Evolutionary conservation across 176 grass and related monocot genomes (phyloP).

Genomic region (Melocanna baccifera): DNA sequence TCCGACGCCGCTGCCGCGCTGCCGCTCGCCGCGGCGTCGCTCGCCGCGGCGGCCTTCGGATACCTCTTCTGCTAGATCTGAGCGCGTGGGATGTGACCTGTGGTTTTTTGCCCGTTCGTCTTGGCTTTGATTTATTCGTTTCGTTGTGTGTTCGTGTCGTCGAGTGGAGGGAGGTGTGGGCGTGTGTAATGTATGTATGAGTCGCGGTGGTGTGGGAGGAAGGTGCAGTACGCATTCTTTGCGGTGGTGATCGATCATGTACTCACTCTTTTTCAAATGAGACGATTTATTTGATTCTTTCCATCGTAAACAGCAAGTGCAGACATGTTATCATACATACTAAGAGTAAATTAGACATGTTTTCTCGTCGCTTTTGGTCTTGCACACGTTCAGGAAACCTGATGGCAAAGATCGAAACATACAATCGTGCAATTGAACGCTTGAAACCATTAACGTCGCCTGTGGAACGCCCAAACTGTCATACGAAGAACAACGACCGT

Average conservation of each 20-base stretch:
- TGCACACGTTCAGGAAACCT: neutral
- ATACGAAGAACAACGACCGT: neutral
- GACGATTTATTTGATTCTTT: slow-evolving; percentile 68
- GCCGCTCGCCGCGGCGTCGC: slow-evolving; percentile 42
- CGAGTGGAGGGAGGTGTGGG: neutral
- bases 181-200: slow-evolving; percentile 28
- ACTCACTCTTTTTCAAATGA: slow-evolving; percentile 20
- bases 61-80: slow-evolving; percentile 50
- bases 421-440: neutral
- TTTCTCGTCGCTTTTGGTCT: neutral
- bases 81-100: neutral
- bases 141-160: neutral
- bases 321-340: too few species aligned
- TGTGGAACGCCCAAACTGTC: neutral
- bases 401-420: neutral
- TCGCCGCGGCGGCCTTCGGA: slow-evolving; percentile 46
- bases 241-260: slow-evolving; percentile 32
- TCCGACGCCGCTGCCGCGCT: slow-evolving; percentile 37
- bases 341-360: neutral
- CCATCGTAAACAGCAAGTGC: neutral
- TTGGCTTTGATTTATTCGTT: neutral
- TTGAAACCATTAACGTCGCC: neutral
- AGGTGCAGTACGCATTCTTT: slow-evolving; percentile 14
- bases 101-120: neutral
- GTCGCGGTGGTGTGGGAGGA: slow-evolving; percentile 29